Evolutionary conservation across 164 flowering plant genomes (phyloP).

Genomic region (Saururus chinensis): DNA sequence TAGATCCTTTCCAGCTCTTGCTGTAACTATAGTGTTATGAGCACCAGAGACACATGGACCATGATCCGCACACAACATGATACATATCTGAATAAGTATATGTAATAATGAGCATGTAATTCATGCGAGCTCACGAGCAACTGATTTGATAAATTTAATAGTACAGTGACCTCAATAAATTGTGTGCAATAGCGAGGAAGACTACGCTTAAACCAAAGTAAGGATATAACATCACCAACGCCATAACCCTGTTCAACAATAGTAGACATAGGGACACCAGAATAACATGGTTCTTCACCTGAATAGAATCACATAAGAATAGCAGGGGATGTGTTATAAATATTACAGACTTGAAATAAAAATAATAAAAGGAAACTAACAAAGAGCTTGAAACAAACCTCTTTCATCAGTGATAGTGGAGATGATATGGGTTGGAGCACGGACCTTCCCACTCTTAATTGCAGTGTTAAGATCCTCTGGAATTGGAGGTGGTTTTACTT

Average conservation of each 20-base stretch:
- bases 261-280: slow-evolving; percentile 93
- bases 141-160: no score
- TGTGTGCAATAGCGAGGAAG: slow-evolving; percentile 91
- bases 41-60: slow-evolving; percentile 99
- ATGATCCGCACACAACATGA: slow-evolving; percentile 99
- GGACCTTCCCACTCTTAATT: slow-evolving; percentile 95
- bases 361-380: no score
- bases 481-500: slow-evolving; percentile 82
- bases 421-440: slow-evolving; percentile 95
- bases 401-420: slow-evolving; percentile 98
- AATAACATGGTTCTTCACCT: slow-evolving; percentile 96
- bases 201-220: slow-evolving; percentile 94
- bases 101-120: no score
- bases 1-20: slow-evolving; percentile 96
- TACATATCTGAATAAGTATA: slow-evolving; percentile 55
- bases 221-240: slow-evolving; percentile 91
- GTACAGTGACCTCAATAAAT: slow-evolving; percentile 56
- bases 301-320: not conserved
- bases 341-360: no score
- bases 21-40: slow-evolving; percentile 96
- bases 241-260: slow-evolving; percentile 83
- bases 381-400: slow-evolving; percentile 35
- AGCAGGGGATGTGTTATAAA: no score
- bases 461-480: slow-evolving; percentile 97
- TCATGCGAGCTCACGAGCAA: not conserved